A percentile compares a stretch with the other conserved stretches of the same genome.
phyloP scores from a whole-genome alignment of 2,329 filamentous ascomycete genomes.

The Aotearoamyces nothofagi region DNA sequence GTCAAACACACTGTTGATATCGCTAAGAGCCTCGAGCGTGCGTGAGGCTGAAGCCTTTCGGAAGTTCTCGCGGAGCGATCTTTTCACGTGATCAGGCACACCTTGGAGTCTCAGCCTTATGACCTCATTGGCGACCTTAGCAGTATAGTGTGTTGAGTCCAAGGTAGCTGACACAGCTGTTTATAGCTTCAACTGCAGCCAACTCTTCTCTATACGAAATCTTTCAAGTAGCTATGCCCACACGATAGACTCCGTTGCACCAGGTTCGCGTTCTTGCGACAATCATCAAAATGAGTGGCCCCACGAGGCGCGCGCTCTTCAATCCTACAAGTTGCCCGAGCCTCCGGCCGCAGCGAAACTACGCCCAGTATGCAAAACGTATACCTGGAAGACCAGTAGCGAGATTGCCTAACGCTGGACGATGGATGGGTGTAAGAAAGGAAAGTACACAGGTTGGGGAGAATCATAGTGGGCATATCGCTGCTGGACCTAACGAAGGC shows the following conservation, averaged over 20 bases:
- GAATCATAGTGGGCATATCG: conserved; percentile 68
- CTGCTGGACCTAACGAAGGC: conserved; percentile 58
- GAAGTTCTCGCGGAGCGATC: too few species aligned
- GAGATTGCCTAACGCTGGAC: conserved; percentile 11
- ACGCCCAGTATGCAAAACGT: conserved; percentile 11
- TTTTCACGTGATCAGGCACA: too few species aligned
- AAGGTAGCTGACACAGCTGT: not conserved
- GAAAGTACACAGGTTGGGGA: conserved; percentile 34
- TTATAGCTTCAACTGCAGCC: not conserved
- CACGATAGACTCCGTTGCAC: not conserved
- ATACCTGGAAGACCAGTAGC: conserved; percentile 5
- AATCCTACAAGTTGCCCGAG: conserved; percentile 21
- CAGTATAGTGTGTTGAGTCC: not conserved
- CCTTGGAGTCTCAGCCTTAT: conserved; percentile 8
- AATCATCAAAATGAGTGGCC: conserved; percentile 6
- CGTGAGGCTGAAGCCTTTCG: too few species aligned
- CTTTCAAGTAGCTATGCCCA: not conserved
- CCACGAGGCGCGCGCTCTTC: conserved; percentile 15
- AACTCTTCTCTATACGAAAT: not conserved
- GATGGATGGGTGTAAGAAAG: conserved; percentile 19
- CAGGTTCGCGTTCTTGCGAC: not conserved
- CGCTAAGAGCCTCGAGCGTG: too few species aligned
- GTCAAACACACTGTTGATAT: too few species aligned
- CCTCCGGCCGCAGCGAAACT: conserved; percentile 13
- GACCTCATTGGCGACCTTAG: conserved; percentile 5